Evolutionary conservation across 257 asterid genomes (phyloP), one percentile per base, ranked within the genome.

Genomic region (Solanum pinnatisectum): DNA sequence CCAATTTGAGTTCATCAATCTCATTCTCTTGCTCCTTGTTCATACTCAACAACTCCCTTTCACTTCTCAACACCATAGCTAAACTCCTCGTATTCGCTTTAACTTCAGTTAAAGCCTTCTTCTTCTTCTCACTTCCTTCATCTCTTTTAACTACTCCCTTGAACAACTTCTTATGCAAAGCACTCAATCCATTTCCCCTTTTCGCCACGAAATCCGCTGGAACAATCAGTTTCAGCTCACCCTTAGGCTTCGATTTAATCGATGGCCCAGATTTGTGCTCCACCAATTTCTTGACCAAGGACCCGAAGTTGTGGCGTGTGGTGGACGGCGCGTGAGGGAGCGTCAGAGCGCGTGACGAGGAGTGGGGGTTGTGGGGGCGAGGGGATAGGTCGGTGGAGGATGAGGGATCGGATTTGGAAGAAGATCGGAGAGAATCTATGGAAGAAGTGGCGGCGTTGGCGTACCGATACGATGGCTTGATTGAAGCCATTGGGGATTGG

Each of bases 31-130:
- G 98, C 35, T 95, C 96, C 85, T 95, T 94, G 20, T 90, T 95
- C 92, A 88, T 76, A 85, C 88, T 94, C 94, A 97, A 79, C 8
- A 97, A 90, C 93, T 96, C 99, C 94, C 99, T 93, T 91, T 97
- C 99, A 88, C 99, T 96, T 94, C 98, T 94, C 92, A 97, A 86
- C 89, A 96, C 98, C 98, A 94, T 96, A 5, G 95, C 98, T 91
- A 97, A 90, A 35, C 98, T 97, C 93, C 99, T 93, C 56, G 98
- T 93, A 73, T 96, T 97, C 71, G 89, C 92, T 87, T 94, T 95
- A 33, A 94, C 95, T 84, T 97, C 99, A 33, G 94, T 94, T 84
- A 97, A 90, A 52, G 98, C 99, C 92, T 97, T 95, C 93, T 90
- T 94, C 92, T 89, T 94, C 81, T 89, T 92, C 73, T 95, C 94